Evolutionary conservation across 106 monocot genomes (phyloP), one percentile per base, ranked within the genome.

Genomic region (Alisma plantagoaquatica): DNA sequence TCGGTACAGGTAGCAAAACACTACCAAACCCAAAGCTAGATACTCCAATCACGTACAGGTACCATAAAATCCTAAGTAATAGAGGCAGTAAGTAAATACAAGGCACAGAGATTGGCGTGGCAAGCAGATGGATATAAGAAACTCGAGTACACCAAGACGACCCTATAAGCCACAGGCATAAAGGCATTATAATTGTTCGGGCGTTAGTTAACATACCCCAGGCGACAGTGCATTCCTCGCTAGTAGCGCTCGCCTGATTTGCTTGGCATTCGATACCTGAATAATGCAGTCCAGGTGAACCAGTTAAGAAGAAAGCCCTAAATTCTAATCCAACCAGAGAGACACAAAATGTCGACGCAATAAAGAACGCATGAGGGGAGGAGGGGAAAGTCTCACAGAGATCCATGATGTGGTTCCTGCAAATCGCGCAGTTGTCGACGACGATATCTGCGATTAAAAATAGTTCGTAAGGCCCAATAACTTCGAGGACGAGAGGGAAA

Each of bases 401-500:
- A 75, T 90, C 90, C 90, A 90, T 90, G 84, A 85, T 85, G 53
- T 85, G 84, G 68, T 85, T 85, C 25, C 84, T 57, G 73, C 84
- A 85, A 29, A 86, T 86, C 23, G 80, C 86, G 31, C 86, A 86
- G 67, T 86, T 86, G 56, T 80, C 80, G 38, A 86, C 86, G 12
- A 86, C 86, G 20, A 68, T 68, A 60, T 68, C 68, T 68, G 51
- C 49, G 58, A 4, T 46, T 16, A 33, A 17, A 9, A 38, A 17
- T n/a, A n/a, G n/a, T n/a, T n/a, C n/a, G n/a, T n/a, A n/a, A n/a
- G n/a, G n/a, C n/a, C n/a, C n/a, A n/a, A n/a, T n/a, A n/a, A n/a
- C n/a, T n/a, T n/a, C n/a, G n/a, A n/a, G n/a, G n/a, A n/a, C n/a
- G n/a, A n/a, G n/a, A n/a, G n/a, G n/a, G n/a, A n/a, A n/a, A n/a